Conservation (phyloP, 257 asterid genomes). For the Cinchona pubescens region DNA sequence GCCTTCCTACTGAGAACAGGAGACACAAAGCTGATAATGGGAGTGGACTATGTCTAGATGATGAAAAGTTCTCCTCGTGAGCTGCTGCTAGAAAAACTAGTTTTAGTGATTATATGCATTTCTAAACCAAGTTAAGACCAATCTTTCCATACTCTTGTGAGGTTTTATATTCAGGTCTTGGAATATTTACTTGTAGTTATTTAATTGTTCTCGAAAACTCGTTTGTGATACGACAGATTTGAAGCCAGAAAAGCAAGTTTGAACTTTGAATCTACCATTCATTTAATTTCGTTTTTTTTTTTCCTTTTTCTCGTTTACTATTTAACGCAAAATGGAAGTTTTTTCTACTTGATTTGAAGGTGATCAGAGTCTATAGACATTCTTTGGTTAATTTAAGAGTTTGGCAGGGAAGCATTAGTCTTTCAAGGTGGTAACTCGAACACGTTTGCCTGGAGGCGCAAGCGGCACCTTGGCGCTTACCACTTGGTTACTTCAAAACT, state of each 20-base stretch:
- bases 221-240: not conserved
- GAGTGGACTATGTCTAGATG: slow-evolving; percentile 1
- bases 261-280: not conserved
- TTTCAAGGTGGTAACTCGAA: too few species aligned
- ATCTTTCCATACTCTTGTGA: not conserved
- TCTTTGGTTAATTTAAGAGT: too few species aligned
- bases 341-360: not conserved
- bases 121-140: not conserved
- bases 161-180: not conserved
- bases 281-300: not conserved
- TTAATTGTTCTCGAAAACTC: not conserved
- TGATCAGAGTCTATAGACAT: too few species aligned
- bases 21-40: slow-evolving; percentile 29
- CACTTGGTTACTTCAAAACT: too few species aligned
- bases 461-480: too few species aligned
- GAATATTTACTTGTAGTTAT: not conserved
- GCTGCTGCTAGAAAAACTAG: not conserved
- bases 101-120: not conserved
- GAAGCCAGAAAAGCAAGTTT: not conserved
- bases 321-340: not conserved
- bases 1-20: slow-evolving; percentile 28
- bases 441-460: too few species aligned
- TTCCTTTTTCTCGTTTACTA: not conserved
- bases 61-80: not conserved
- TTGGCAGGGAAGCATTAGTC: too few species aligned